Evolutionary conservation across 257 asterid genomes (phyloP), one percentile per base, ranked within the genome.

Genomic region (Handroanthus guayacan): DNA sequence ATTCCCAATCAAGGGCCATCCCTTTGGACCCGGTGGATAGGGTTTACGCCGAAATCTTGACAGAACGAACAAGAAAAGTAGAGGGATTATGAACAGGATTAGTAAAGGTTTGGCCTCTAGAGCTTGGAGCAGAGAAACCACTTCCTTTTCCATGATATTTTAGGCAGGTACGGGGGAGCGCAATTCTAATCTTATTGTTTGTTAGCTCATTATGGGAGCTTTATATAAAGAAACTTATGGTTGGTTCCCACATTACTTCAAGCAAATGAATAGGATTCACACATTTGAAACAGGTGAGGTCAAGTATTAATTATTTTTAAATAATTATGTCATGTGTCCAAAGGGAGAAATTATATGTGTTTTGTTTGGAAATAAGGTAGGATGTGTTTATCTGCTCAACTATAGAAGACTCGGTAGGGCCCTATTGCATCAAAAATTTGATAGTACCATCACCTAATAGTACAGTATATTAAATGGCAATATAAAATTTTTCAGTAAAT

Each of bases 11-110:
- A 93, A 37, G 57, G 97, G 98, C 93, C 87, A 86, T 1, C 97
- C 98, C 16, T 44, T 84, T 0, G 97, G 98, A 4, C 97, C 98
- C 0, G 98, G 98, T 0, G 98, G 98, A n/a, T 81, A 90, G 5
- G 72, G 87, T 77, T 88, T 89, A 0, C 82, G 84, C 0, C 87
- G 76, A n/a, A 81, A 75, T 73, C 78, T 72, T 2, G 86, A 67
- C 39, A 83, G 5, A 6, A 55, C 0, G 14, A 81, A 68, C 6
- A 77, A 34, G 79, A 82, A 36, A 1, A 81, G 51, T 8, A 83
- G 62, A 37, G 89, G 87, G 80, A 78, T 5, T 61, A 74, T 37
- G 60, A 81, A 74, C 65, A 87, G 5, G 60, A 78, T 17, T 47
- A 75, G 43, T 7, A 82, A 13, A 11, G 79, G 77, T 37, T 76